A percentile compares a stretch with the other conserved stretches of the same genome.
phyloP scores from a whole-genome alignment of 305 asterid genomes.

The Lippia alba region DNA sequence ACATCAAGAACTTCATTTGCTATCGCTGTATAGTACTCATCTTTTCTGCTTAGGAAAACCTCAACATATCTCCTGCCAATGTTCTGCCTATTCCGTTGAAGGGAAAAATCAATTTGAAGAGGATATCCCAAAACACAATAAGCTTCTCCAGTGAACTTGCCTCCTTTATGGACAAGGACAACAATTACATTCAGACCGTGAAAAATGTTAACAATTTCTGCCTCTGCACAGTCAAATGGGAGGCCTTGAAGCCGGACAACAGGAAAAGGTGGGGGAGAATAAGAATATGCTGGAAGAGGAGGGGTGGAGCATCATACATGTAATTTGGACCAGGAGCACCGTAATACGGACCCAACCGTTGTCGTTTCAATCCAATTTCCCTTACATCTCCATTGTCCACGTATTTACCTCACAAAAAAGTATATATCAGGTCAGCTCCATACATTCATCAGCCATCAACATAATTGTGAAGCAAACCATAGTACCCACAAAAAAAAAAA shows the following conservation, averaged over 20 bases:
- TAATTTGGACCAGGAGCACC: constrained; percentile 67
- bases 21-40: constrained; percentile 88
- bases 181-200: constrained; percentile 81
- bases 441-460: constrained; percentile 2
- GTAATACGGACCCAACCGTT: constrained; percentile 79
- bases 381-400: constrained; percentile 71
- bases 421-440: constrained; percentile 30
- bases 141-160: constrained; percentile 85
- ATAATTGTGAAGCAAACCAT: no score
- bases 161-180: constrained; percentile 75
- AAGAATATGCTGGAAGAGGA: constrained; percentile 63
- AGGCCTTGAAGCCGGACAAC: constrained; percentile 96
- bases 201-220: constrained; percentile 79
- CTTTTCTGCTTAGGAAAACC: constrained; percentile 83
- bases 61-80: constrained; percentile 94
- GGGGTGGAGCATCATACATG: constrained; percentile 78
- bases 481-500: no score
- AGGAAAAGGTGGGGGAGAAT: constrained; percentile 82
- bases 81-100: constrained; percentile 81
- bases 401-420: constrained; percentile 54
- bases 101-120: constrained; percentile 83
- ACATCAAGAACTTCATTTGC: constrained; percentile 77
- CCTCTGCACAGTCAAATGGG: constrained; percentile 83
- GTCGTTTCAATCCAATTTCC: constrained; percentile 89
- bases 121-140: constrained; percentile 85